Evolutionary conservation across 164 flowering plant genomes (phyloP).

Genomic region (Aristolochia contorta): DNA sequence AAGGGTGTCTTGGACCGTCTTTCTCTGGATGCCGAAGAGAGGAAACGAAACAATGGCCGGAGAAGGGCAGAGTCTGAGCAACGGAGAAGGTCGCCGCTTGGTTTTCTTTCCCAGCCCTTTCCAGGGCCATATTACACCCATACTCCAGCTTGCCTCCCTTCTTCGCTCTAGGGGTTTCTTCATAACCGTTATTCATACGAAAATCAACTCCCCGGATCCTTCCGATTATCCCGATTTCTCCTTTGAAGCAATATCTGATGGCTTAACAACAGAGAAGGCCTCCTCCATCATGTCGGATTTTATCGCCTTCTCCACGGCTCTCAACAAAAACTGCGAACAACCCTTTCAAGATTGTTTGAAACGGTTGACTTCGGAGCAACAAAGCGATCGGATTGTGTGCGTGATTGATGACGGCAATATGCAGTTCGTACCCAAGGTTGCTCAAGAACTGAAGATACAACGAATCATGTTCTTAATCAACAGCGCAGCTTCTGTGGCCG

Average conservation of each 20-base stretch:
- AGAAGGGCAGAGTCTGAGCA: neutral
- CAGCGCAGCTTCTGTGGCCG: slow-evolving; percentile 12
- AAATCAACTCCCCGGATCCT: slow-evolving; percentile 27
- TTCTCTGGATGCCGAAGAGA: too few relatives aligned
- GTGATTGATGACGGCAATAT: slow-evolving; percentile 22
- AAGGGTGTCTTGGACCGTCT: too few relatives aligned
- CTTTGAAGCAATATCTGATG: slow-evolving; percentile 15
- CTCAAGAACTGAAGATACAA: slow-evolving; percentile 20
- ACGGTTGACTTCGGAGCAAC: slow-evolving; percentile 3
- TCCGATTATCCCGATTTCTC: slow-evolving; percentile 22
- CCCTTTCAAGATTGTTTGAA: slow-evolving; percentile 22
- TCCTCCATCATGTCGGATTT: neutral
- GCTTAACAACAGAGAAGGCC: slow-evolving; percentile 4
- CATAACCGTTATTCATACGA: slow-evolving; percentile 35
- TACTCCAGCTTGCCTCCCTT: slow-evolving; percentile 34
- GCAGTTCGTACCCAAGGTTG: slow-evolving; percentile 19
- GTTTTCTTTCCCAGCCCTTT: slow-evolving; percentile 31
- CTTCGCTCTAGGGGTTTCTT: slow-evolving; percentile 38
- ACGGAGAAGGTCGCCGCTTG: slow-evolving; percentile 1
- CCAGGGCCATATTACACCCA: slow-evolving; percentile 45
- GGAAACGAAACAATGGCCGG: neutral
- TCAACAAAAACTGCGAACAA: slow-evolving; percentile 1
- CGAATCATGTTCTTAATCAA: slow-evolving; percentile 21
- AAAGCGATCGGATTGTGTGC: slow-evolving; percentile 7
- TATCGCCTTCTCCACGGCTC: neutral